Evolutionary conservation across 176 grass and related monocot genomes (phyloP), one percentile per base, ranked within the genome.

Genomic region (Dactylis glomerata): DNA sequence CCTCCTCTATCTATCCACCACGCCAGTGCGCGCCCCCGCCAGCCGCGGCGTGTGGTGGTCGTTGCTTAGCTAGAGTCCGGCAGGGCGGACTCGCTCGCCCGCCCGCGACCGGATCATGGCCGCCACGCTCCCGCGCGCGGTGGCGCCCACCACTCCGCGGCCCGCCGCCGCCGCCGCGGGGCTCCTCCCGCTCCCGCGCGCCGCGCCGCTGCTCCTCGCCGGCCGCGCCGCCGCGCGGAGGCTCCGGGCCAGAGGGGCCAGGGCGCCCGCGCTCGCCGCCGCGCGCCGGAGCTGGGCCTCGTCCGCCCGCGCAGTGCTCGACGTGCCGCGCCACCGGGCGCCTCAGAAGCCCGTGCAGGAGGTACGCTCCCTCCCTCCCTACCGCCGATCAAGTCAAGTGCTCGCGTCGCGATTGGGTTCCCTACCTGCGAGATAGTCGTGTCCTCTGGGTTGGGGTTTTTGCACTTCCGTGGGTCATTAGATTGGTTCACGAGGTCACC

Each of bases 161-260:
- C 19, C 65, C 51, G 17, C 82, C 27, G 26, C 63, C 49, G 17
- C 82, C 27, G 82, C 82, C 0, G 32, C 81, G 19, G 42, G 64
- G 79, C 88, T 77, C 3, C 65, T 82, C 73, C 73, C 55, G 36
- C 65, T 78, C 26, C 44, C 78, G 41, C 83, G 88, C 79, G 79
- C 83, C 73, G 65, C 88, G 65, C 88, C 88, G 84, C 84, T 90
- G 78, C 88, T 90, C 55, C 88, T 90, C 55, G 88, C 88, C 0
- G 84, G 79, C 44, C 81, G 84, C 20, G 88, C 88, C 65, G 84
- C 79, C 24, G 73, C 84, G 27, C 42, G 79, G 20, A 31, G 84
- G 63, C 84, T 90, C 44, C 64, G 84, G 15, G 73, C 79, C 14
- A 47, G 88, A 5, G 84, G 79, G 26, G 56, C 88, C n/a, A 54